phyloP scores from a whole-genome alignment of 1,284 basidiomycete species.

The Takashimella koratensis region DNA sequence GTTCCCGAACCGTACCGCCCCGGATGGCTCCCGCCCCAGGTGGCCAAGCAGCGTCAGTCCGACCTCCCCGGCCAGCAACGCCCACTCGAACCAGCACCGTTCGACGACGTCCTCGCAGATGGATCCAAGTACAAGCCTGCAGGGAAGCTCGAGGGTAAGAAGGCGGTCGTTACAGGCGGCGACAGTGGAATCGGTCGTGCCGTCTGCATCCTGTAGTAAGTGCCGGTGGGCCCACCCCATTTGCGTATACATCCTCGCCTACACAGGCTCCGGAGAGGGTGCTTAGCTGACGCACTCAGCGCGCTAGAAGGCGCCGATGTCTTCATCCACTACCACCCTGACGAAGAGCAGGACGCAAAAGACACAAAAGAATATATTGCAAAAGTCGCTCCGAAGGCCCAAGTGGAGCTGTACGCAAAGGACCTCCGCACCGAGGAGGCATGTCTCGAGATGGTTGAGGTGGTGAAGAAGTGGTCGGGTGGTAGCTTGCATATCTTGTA shows the following conservation, averaged over 20 bases:
- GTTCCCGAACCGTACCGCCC: conserved; percentile 44
- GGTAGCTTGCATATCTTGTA: conserved; percentile 54
- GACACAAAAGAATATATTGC: conserved; percentile 48
- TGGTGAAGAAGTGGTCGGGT: conserved; percentile 50
- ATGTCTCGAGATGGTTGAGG: conserved; percentile 52
- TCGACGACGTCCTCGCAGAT: conserved; percentile 56
- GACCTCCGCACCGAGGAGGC: conserved; percentile 54
- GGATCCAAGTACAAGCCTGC: conserved; percentile 48
- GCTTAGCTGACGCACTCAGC: conserved; percentile 16
- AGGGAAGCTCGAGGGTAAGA: conserved; percentile 52
- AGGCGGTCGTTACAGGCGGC: conserved; percentile 47
- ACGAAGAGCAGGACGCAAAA: conserved; percentile 55
- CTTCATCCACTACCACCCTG: conserved; percentile 55
- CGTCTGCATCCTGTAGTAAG: conserved; percentile 38
- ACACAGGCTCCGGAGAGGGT: too few species aligned
- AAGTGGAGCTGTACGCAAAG: conserved; percentile 50
- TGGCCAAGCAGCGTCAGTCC: conserved; percentile 38
- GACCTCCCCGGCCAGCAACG: conserved; percentile 38
- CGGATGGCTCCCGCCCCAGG: conserved; percentile 35
- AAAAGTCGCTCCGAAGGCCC: conserved; percentile 47
- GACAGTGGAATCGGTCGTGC: conserved; percentile 52
- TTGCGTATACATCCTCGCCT: too few species aligned
- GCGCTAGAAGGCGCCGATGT: conserved; percentile 61
- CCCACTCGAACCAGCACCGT: conserved; percentile 48
- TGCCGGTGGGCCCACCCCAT: too few species aligned